A percentile compares a stretch with the other conserved stretches of the same genome.
Evolutionary conservation across 495 filamentous ascomycete species (phyloP).

Genomic region (Trichoderma gamsii): DNA sequence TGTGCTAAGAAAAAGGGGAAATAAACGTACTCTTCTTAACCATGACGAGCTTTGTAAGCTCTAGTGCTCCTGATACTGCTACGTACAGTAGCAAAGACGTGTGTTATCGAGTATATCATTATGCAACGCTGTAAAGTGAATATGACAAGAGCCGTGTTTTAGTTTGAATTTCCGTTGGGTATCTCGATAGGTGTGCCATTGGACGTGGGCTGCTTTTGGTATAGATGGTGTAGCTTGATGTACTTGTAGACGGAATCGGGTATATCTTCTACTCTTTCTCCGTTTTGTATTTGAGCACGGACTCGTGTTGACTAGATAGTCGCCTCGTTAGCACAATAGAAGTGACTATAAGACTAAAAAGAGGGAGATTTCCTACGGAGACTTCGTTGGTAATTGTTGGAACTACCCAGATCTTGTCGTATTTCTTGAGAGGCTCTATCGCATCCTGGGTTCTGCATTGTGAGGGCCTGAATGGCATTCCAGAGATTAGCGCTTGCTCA

Average conservation of each 20-base stretch:
- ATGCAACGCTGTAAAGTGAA: background rate
- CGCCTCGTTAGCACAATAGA: background rate
- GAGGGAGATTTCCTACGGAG: slow-evolving; percentile 55
- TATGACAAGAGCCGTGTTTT: background rate
- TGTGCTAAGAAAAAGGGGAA: background rate
- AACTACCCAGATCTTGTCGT: slow-evolving; percentile 68
- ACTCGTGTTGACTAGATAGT: slow-evolving; percentile 34
- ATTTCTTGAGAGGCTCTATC: slow-evolving; percentile 57
- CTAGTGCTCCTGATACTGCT: background rate
- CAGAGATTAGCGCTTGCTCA: background rate
- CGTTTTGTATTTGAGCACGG: slow-evolving; percentile 70
- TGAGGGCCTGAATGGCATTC: background rate
- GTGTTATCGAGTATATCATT: background rate
- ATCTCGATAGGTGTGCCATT: background rate
- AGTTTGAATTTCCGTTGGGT: background rate
- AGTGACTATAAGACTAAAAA: background rate
- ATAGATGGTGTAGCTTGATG: slow-evolving; percentile 65
- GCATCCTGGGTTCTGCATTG: slow-evolving; percentile 77
- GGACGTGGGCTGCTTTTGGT: slow-evolving; percentile 44
- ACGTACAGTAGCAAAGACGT: background rate
- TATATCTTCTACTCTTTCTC: slow-evolving; percentile 53
- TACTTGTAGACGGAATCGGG: slow-evolving; percentile 66
- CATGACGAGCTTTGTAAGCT: background rate
- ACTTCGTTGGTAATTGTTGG: slow-evolving; percentile 77
- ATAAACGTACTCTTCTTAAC: background rate